Evolutionary conservation across 257 asterid species (phyloP).

Genomic region (Solanum appendiculatum): DNA sequence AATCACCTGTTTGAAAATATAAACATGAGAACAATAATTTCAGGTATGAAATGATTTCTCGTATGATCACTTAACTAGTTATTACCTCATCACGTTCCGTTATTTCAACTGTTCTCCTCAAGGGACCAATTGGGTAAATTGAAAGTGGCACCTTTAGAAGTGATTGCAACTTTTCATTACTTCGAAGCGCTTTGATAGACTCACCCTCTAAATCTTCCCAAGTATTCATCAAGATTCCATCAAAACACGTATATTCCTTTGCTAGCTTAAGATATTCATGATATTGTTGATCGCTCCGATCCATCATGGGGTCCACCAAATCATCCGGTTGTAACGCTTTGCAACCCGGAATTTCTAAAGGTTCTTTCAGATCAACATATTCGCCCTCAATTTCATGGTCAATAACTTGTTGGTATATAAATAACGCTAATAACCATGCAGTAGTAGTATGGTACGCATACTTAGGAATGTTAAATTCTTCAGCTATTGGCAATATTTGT

Average conservation of each 20-base stretch:
- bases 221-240: conserved; percentile 10
- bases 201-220: conserved; percentile 9
- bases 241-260: background rate
- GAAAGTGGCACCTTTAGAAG: background rate
- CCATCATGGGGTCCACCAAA: background rate
- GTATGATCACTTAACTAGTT: background rate
- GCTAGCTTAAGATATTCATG: background rate
- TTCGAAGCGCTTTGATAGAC: conserved; percentile 1
- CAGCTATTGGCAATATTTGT: background rate
- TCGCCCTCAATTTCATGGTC: conserved; percentile 2
- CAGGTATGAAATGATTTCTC: background rate
- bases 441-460: background rate
- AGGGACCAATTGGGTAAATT: conserved; percentile 11
- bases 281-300: background rate
- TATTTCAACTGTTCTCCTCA: background rate
- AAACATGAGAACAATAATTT: no score
- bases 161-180: background rate
- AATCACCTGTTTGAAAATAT: background rate
- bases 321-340: conserved; percentile 1
- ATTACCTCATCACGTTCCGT: background rate
- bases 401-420: background rate
- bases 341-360: conserved; percentile 9
- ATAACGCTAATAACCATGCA: background rate
- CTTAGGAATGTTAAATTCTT: conserved; percentile 2
- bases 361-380: conserved; percentile 6